phyloP scores from a whole-genome alignment of 768 basidiomycete species.

The Nidularia sp. region DNA sequence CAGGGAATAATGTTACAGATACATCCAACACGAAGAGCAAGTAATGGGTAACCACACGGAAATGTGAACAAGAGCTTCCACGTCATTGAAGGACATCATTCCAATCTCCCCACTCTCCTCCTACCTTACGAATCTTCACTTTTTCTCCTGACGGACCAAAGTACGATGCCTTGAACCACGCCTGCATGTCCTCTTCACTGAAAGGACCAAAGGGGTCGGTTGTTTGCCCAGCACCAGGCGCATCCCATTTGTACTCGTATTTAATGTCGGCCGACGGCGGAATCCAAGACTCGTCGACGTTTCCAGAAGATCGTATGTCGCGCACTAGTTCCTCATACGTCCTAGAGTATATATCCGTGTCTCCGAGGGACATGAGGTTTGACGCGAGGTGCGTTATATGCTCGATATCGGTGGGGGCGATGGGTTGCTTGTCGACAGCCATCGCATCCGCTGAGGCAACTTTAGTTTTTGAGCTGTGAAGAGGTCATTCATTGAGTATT shows the following conservation, averaged over 20 bases:
- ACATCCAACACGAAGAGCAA: too few relatives aligned
- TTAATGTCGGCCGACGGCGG: conserved; percentile 73
- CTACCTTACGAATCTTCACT: conserved; percentile 64
- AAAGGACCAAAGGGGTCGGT: conserved; percentile 76
- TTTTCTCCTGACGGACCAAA: conserved; percentile 79
- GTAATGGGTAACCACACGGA: too few relatives aligned
- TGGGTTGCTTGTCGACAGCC: conserved; percentile 43
- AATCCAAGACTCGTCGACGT: conserved; percentile 63
- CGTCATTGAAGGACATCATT: conserved; percentile 44
- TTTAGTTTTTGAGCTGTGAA: conserved; percentile 18
- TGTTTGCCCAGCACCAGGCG: conserved; percentile 40
- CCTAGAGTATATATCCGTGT: conserved; percentile 81
- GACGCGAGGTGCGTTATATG: conserved; percentile 82
- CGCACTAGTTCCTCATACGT: conserved; percentile 85
- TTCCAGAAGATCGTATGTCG: conserved; percentile 65
- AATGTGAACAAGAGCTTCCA: conserved; percentile 4
- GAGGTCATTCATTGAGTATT: background rate
- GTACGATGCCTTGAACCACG: conserved; percentile 78
- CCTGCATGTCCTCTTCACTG: conserved; percentile 70
- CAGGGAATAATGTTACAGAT: too few relatives aligned
- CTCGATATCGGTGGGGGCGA: conserved; percentile 58
- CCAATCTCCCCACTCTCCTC: conserved; percentile 76
- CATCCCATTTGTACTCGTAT: conserved; percentile 82
- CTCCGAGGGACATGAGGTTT: conserved; percentile 82
- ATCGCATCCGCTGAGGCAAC: conserved; percentile 33